A percentile compares a stretch with the other conserved stretches of the same genome.
Evolutionary conservation across 148 eudicot species (phyloP).

Genomic region (Camellia sinensis): DNA sequence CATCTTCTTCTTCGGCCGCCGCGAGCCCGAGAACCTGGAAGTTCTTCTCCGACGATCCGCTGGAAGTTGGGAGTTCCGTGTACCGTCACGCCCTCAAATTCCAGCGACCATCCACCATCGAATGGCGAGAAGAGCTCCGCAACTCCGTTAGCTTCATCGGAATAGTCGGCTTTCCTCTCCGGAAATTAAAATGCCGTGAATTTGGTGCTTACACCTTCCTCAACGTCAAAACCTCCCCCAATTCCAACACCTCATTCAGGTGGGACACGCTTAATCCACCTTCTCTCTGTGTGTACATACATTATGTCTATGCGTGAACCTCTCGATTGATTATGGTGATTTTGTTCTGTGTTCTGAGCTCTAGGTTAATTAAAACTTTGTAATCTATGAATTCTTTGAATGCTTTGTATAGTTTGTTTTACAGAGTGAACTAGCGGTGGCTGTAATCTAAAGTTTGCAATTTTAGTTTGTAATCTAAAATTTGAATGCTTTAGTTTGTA

Average conservation of each 20-base stretch:
- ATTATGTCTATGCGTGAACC: not conserved
- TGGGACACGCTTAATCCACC: conserved; percentile 11
- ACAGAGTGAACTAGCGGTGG: no score
- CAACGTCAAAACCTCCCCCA: conserved; percentile 23
- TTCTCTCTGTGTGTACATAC: not conserved
- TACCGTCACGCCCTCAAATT: conserved; percentile 30
- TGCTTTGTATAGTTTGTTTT: not conserved
- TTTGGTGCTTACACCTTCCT: conserved; percentile 34
- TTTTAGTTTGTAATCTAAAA: no score
- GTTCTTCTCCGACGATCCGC: conserved; percentile 2
- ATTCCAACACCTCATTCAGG: conserved; percentile 19
- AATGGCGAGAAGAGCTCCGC: conserved; percentile 6
- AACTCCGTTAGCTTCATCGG: conserved; percentile 55
- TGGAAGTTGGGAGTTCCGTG: conserved; percentile 22
- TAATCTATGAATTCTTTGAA: not conserved
- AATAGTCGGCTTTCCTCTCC: conserved; percentile 24
- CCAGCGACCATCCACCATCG: conserved; percentile 35
- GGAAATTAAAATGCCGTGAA: not conserved
- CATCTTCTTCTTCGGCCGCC: not conserved
- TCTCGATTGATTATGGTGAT: not conserved
- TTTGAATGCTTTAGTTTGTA: no score
- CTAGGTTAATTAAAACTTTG: not conserved
- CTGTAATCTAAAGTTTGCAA: no score
- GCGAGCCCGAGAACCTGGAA: not conserved
- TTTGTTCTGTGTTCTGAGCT: not conserved